Percentiles rank a stretch among this genome's conserved stretches.
phyloP scores from a whole-genome alignment of 768 basidiomycete genomes.

The Mycena belliarum region DNA sequence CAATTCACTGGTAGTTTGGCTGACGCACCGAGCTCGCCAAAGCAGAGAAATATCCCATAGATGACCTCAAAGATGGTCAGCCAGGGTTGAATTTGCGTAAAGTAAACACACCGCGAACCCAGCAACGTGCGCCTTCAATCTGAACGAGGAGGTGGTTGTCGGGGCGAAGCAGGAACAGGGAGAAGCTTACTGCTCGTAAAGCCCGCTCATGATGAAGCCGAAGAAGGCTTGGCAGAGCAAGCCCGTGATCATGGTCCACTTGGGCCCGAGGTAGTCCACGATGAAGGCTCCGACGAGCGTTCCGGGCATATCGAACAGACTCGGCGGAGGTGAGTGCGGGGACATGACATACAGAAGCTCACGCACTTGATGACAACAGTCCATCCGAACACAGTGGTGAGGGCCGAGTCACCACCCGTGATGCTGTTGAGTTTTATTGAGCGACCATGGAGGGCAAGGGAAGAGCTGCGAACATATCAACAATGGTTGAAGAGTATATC shows the following conservation, averaged over 20 bases:
- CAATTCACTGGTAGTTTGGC: no score
- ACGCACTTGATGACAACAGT: slow-evolving; percentile 76
- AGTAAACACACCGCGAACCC: slow-evolving; percentile 63
- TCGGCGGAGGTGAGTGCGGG: background rate
- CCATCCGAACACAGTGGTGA: slow-evolving; percentile 79
- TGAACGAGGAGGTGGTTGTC: slow-evolving; percentile 23
- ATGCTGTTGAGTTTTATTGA: no score
- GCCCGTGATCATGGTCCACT: slow-evolving; percentile 59
- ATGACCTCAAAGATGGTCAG: slow-evolving; percentile 50
- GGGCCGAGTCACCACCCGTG: slow-evolving; percentile 50
- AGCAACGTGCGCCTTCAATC: slow-evolving; percentile 62
- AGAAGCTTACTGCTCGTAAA: slow-evolving; percentile 54
- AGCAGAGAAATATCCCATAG: slow-evolving; percentile 88
- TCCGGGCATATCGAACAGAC: slow-evolving; percentile 46
- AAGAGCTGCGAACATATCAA: slow-evolving; percentile 50
- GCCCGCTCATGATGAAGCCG: slow-evolving; percentile 90
- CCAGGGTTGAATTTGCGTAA: background rate
- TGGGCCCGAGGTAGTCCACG: slow-evolving; percentile 76
- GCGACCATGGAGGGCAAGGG: background rate
- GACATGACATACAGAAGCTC: background rate
- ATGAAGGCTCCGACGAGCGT: slow-evolving; percentile 74
- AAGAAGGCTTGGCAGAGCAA: slow-evolving; percentile 67
- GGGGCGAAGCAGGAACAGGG: background rate
- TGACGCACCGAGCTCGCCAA: slow-evolving; percentile 81
- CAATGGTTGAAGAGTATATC: slow-evolving; percentile 77